phyloP scores from a whole-genome alignment of 2,329 filamentous ascomycete species.

The Cryphonectria nitschkei region DNA sequence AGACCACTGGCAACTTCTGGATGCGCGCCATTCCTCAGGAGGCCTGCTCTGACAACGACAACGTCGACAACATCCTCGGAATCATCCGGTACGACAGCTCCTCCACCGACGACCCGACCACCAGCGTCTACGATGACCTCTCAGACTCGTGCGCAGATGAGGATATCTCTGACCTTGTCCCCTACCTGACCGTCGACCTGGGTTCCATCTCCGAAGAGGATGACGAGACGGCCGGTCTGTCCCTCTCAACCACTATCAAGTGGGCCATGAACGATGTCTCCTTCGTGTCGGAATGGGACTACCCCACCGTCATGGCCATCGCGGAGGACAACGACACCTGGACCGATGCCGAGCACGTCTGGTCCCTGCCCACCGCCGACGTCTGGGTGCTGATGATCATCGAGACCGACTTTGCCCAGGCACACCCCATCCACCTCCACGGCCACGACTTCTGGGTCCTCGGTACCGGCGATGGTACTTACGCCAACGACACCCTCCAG shows the following conservation, averaged over 20 bases:
- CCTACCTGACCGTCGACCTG: slow-evolving; percentile 22
- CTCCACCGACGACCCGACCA: slow-evolving; percentile 19
- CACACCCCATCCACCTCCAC: slow-evolving; percentile 22
- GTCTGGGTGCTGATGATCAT: slow-evolving; percentile 19
- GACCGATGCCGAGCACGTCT: slow-evolving; percentile 14
- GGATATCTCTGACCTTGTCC: slow-evolving; percentile 14
- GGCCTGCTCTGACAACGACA: slow-evolving; percentile 20
- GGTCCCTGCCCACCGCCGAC: slow-evolving; percentile 13
- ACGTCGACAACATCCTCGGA: slow-evolving; percentile 17
- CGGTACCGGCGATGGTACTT: slow-evolving; percentile 2
- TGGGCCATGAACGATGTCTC: slow-evolving; percentile 21
- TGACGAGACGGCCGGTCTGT: slow-evolving; percentile 15
- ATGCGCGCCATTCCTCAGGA: slow-evolving; percentile 17
- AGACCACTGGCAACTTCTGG: slow-evolving; percentile 19
- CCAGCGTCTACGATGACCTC: slow-evolving; percentile 15
- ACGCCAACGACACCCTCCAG: not conserved
- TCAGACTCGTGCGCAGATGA: slow-evolving; percentile 23
- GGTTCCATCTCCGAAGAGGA: slow-evolving; percentile 1
- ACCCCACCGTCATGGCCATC: slow-evolving; percentile 15
- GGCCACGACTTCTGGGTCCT: slow-evolving; percentile 23
- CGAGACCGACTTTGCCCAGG: slow-evolving; percentile 15
- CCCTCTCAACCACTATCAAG: slow-evolving; percentile 10
- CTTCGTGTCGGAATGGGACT: slow-evolving; percentile 22
- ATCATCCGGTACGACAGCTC: slow-evolving; percentile 17
- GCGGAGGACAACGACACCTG: slow-evolving; percentile 17